phyloP scores from a whole-genome alignment of 2,329 filamentous ascomycete genomes.

The Ceratocystis papillata region DNA sequence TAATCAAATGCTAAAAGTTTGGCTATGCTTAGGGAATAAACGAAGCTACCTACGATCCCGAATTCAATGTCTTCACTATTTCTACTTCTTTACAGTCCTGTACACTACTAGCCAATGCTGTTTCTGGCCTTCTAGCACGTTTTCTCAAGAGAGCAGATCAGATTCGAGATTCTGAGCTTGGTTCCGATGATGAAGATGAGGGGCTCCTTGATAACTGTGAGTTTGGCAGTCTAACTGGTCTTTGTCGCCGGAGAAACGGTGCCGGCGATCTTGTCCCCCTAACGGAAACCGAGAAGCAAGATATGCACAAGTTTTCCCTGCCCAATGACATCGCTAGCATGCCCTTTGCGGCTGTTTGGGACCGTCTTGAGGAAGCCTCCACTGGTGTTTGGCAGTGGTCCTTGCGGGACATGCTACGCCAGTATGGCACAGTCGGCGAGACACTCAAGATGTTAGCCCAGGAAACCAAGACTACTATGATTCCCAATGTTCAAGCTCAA shows the following conservation, averaged over 20 bases:
- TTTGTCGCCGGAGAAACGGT: background rate
- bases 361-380: background rate
- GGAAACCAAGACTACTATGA: slow-evolving; percentile 6
- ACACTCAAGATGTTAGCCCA: background rate
- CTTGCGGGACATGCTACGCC: slow-evolving; percentile 10
- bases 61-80: background rate
- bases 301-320: background rate
- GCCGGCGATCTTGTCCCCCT: background rate
- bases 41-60: background rate
- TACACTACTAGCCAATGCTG: background rate
- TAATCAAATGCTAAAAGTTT: too few relatives aligned
- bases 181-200: background rate
- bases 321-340: background rate
- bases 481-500: slow-evolving; percentile 1
- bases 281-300: background rate
- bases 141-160: slow-evolving; percentile 1
- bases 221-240: background rate
- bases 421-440: slow-evolving; percentile 17
- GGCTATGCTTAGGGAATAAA: background rate
- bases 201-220: background rate
- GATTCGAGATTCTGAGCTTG: background rate
- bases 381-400: slow-evolving; percentile 7
- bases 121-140: background rate
- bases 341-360: slow-evolving; percentile 15
- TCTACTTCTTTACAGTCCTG: background rate